Evolutionary conservation across 2,329 filamentous ascomycete genomes (phyloP), one percentile per base, ranked within the genome.

Genomic region (Aspergillus floridensis): DNA sequence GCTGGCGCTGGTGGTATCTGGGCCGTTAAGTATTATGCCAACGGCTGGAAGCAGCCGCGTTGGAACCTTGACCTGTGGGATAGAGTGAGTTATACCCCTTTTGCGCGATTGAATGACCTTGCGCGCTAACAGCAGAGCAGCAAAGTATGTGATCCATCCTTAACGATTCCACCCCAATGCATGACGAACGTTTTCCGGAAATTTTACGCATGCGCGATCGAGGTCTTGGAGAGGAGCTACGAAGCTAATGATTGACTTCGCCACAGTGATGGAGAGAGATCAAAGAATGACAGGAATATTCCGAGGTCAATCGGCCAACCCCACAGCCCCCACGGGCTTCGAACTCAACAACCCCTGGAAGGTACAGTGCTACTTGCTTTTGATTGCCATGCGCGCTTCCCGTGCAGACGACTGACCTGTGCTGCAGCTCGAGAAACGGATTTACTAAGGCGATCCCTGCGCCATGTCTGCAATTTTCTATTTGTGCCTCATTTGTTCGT

Each of bases 261-360:
- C 53, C 16, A 61, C 72, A 88, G 86, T 88, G 86, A 86, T 88
- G 84, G 84, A 88, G 68, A 80, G 86, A 74, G 86, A 88, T 72
- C 76, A 81, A 69, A 77, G 86, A 63, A 78, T 88, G 67, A 88
- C 86, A 46, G 86, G 86, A 56, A 82, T 79, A 63, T 69, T 82
- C 68, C 79, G 86, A 76, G 86, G 84, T 61, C 86, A 88, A 72
- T 84, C 84, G 58, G 84, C 86, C 74, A 83, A 80, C 63, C 77
- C 81, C 50, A 74, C 77, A 59, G 86, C 86, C 31, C 86, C 86
- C 29, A 74, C 79, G 58, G 86, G 85, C 61, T 88, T 88, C 76
- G 86, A 88, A 75, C 72, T 88, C 69, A 88, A 83, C 82, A 87
- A 87, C 76, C 83, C 84, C 63, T 88, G 86, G 86, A 86, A 83